These are phyloP conservation scores for Nicotiana paniculata DNA, from an alignment of 257 asterid species.

Conservation along the genomic window DNA sequence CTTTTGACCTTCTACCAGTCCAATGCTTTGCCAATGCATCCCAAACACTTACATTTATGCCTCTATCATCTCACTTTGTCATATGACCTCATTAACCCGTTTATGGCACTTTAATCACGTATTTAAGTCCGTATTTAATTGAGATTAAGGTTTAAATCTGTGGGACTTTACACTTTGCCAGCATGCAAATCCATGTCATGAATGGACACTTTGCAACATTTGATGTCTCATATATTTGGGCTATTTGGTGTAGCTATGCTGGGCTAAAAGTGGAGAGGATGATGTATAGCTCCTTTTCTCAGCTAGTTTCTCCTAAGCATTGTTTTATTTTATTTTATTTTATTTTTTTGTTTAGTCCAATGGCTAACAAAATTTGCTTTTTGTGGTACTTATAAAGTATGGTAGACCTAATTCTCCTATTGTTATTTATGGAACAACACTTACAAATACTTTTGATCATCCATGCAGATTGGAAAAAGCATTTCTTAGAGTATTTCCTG, in stretches of 20 bases:
- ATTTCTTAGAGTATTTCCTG: slow-evolving; percentile 48
- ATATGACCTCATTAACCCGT: too few relatives aligned
- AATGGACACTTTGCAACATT: neutral
- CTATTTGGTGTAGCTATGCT: neutral
- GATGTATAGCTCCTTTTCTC: neutral
- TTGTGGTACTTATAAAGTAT: neutral
- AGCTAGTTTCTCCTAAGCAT: neutral
- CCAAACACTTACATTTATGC: too few relatives aligned
- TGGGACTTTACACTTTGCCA: neutral
- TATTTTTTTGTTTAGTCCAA: neutral
- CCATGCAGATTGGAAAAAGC: slow-evolving; percentile 54
- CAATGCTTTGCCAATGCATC: too few relatives aligned
- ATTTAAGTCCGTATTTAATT: too few relatives aligned
- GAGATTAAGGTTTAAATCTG: too few relatives aligned
- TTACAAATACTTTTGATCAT: neutral
- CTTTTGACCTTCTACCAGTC: too few relatives aligned
- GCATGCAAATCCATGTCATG: neutral
- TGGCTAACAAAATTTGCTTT: neutral
- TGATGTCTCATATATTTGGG: neutral
- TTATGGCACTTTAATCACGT: too few relatives aligned
- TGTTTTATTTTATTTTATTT: neutral
- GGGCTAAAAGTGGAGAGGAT: neutral
- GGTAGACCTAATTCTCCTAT: neutral
- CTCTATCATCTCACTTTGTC: too few relatives aligned
- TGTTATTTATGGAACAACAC: neutral